These are phyloP conservation scores for Capronia epimyces DNA, from an alignment of 2,329 filamentous ascomycete species.

Conservation along the genomic window DNA sequence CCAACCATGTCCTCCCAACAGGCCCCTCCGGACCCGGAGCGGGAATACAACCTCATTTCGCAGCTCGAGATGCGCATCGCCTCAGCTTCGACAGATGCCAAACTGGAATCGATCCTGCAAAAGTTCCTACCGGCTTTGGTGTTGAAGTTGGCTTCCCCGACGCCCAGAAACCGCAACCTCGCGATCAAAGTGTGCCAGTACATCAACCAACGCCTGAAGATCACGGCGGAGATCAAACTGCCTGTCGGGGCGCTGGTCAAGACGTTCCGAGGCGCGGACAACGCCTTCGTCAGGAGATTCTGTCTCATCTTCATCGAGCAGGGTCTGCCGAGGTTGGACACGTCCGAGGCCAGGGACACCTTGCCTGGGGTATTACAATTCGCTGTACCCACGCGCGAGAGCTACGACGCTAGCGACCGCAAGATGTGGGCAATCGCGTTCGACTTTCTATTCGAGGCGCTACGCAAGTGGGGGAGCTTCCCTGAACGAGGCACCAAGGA, in stretches of 20 bases:
- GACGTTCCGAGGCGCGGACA: constrained; percentile 77
- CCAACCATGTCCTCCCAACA: neutral
- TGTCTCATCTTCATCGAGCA: constrained; percentile 87
- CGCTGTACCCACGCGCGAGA: constrained; percentile 40
- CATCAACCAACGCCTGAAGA: constrained; percentile 60
- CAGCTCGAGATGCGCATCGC: constrained; percentile 81
- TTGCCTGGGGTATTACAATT: constrained; percentile 65
- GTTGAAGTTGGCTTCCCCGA: constrained; percentile 77
- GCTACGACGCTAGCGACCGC: constrained; percentile 36
- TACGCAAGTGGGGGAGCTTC: constrained; percentile 57
- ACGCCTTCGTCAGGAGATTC: constrained; percentile 74
- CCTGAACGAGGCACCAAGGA: constrained; percentile 74
- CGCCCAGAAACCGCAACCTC: constrained; percentile 74
- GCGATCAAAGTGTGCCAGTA: constrained; percentile 67
- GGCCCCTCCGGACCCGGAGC: constrained; percentile 47
- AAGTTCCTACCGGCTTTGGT: constrained; percentile 76
- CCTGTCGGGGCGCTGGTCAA: constrained; percentile 79
- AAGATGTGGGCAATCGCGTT: constrained; percentile 64
- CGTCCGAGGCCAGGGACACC: constrained; percentile 62
- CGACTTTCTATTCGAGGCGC: constrained; percentile 71
- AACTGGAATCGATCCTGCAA: constrained; percentile 71
- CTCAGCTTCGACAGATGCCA: constrained; percentile 75
- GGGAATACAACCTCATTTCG: constrained; percentile 74
- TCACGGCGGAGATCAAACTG: constrained; percentile 61
- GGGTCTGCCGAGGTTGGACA: constrained; percentile 60